phyloP scores from a whole-genome alignment of 2,329 filamentous ascomycete genomes.

The Clarireedia monteithiana region DNA sequence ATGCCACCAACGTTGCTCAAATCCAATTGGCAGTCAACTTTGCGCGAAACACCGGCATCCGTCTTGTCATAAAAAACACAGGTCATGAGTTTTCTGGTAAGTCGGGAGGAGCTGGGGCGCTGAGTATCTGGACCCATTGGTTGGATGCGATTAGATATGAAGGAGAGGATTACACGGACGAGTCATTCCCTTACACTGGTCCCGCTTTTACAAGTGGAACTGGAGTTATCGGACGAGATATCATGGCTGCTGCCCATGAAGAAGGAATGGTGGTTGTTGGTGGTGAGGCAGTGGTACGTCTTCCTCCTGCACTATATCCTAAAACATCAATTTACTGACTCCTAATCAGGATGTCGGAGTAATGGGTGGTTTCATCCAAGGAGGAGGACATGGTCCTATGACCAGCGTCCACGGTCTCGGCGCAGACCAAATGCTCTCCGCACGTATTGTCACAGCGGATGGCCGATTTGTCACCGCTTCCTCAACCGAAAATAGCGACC shows the following conservation, averaged over 20 bases:
- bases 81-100: constrained; percentile 41
- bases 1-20: constrained; percentile 15
- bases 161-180: constrained; percentile 27
- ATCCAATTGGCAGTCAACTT: constrained; percentile 27
- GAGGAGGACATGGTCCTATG: constrained; percentile 52
- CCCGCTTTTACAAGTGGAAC: constrained; percentile 32
- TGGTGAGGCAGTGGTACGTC: constrained; percentile 37
- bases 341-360: constrained; percentile 29
- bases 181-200: constrained; percentile 30
- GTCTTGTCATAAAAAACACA: constrained; percentile 35
- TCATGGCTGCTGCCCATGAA: constrained; percentile 36
- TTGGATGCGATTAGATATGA: constrained; percentile 33
- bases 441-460: constrained; percentile 19
- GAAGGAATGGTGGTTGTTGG: constrained; percentile 40
- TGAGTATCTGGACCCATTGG: constrained; percentile 43
- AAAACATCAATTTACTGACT: constrained; percentile 35
- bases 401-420: constrained; percentile 47
- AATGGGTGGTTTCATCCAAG: constrained; percentile 45
- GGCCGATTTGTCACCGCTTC: constrained; percentile 19
- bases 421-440: constrained; percentile 41
- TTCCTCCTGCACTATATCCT: constrained; percentile 31
- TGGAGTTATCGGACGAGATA: constrained; percentile 36
- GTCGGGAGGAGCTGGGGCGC: constrained; percentile 37
- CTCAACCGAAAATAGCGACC: constrained; percentile 14
- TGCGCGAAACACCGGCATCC: constrained; percentile 28